These are phyloP conservation scores for Spatholobus suberectus DNA, from an alignment of 306 rosid species.

Conservation along the genomic window DNA sequence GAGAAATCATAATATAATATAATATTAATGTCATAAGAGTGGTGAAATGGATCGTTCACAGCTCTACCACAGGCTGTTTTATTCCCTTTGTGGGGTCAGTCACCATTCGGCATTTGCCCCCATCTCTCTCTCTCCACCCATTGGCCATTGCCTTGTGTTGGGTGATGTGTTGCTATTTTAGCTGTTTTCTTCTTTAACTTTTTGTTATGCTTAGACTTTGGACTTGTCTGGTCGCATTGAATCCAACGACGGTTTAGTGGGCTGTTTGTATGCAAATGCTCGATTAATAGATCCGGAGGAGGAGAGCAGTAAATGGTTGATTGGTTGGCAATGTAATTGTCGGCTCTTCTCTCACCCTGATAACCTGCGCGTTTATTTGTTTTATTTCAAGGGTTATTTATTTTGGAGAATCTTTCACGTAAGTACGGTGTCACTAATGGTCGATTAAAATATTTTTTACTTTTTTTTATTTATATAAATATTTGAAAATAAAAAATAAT, in stretches of 20 bases:
- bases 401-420: too few species aligned
- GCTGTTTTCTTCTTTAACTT: constrained; percentile 6
- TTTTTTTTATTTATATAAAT: too few species aligned
- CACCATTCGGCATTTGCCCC: neutral
- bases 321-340: neutral
- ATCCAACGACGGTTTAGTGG: neutral
- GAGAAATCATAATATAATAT: neutral
- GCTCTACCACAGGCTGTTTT: constrained; percentile 73
- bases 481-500: too few species aligned
- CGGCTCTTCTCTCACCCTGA: neutral
- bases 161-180: constrained; percentile 25
- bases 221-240: constrained; percentile 12
- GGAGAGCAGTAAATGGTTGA: neutral
- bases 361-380: neutral
- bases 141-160: neutral
- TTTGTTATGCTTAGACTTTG: constrained; percentile 1
- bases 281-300: neutral
- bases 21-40: neutral
- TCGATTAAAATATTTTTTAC: too few species aligned
- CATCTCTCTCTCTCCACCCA: neutral
- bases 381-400: too few species aligned
- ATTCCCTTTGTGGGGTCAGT: constrained; percentile 58
- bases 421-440: too few species aligned
- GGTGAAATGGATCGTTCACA: constrained; percentile 58
- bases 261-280: neutral